These are phyloP conservation scores for Ceratocystis huliohia DNA, from an alignment of 2,329 filamentous ascomycete genomes.

Conservation along the genomic window DNA sequence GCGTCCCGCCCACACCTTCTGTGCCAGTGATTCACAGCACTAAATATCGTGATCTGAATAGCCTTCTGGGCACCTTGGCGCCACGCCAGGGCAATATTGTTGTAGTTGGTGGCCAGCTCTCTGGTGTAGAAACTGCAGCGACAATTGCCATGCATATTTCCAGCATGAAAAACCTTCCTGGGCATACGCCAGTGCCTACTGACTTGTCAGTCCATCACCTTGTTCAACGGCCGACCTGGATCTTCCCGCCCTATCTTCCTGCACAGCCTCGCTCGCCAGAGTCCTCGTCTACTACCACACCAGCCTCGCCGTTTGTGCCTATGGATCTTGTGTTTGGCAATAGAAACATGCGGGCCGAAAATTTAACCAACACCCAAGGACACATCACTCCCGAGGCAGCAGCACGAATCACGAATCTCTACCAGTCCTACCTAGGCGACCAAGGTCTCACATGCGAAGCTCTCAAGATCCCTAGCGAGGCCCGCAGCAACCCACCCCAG, in stretches of 20 bases:
- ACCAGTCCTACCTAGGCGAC: constrained; percentile 11
- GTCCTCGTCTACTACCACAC: not conserved
- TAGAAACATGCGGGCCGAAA: constrained; percentile 42
- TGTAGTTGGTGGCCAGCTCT: constrained; percentile 71
- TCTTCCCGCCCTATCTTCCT: constrained; percentile 48
- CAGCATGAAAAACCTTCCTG: constrained; percentile 43
- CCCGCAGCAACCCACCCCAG: constrained; percentile 44
- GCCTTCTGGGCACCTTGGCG: constrained; percentile 33
- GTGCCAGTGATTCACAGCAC: constrained; percentile 56
- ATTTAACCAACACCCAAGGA: constrained; percentile 49
- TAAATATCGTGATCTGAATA: constrained; percentile 43
- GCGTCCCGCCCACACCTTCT: constrained; percentile 27
- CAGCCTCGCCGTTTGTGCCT: constrained; percentile 46
- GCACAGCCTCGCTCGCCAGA: constrained; percentile 26
- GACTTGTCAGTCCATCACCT: constrained; percentile 55
- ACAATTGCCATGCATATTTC: constrained; percentile 61
- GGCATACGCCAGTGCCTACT: constrained; percentile 28
- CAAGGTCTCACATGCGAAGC: constrained; percentile 39
- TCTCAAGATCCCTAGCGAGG: constrained; percentile 28
- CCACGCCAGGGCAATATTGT: constrained; percentile 47
- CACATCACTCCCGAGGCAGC: constrained; percentile 36
- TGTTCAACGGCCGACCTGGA: constrained; percentile 57
- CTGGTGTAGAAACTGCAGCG: constrained; percentile 63
- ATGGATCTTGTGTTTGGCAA: constrained; percentile 64
- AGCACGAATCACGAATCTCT: constrained; percentile 42